Percentiles rank a stretch among this genome's conserved stretches.
Conservation (phyloP, 768 basidiomycete species). For the Hericium erinaceus region DNA sequence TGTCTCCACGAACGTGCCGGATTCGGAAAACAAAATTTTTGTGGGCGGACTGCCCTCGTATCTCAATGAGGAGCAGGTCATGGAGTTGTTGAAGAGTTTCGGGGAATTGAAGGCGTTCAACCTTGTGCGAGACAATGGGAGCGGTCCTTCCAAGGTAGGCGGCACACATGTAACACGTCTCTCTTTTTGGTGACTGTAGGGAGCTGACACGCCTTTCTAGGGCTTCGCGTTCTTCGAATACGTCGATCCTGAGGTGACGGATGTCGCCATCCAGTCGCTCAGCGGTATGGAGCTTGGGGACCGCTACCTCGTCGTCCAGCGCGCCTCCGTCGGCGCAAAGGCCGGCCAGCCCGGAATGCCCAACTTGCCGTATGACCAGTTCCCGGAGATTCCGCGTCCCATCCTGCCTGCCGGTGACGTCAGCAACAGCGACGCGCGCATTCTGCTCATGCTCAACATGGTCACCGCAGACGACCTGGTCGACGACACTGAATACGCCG, state of each 20-base stretch:
- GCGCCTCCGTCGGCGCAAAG: constrained; percentile 91
- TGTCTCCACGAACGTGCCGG: constrained; percentile 93
- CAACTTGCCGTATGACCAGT: constrained; percentile 67
- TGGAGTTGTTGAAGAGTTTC: constrained; percentile 94
- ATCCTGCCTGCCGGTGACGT: constrained; percentile 80
- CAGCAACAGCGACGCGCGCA: constrained; percentile 47
- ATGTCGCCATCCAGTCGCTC: constrained; percentile 90
- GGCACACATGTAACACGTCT: not conserved
- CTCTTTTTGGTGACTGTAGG: not conserved
- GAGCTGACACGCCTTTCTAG: constrained; percentile 30
- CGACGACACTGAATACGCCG: constrained; percentile 87
- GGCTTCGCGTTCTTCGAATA: constrained; percentile 99
- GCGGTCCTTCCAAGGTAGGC: constrained; percentile 76
- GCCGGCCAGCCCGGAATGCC: constrained; percentile 55
- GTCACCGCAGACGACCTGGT: constrained; percentile 86
- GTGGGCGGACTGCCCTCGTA: constrained; percentile 94
- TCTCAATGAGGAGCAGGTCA: constrained; percentile 96
- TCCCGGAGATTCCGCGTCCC: constrained; percentile 77
- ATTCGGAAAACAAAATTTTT: constrained; percentile 97
- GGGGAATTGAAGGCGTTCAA: constrained; percentile 98
- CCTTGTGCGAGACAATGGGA: constrained; percentile 89
- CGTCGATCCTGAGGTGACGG: constrained; percentile 79
- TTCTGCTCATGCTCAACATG: constrained; percentile 98
- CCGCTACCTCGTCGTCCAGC: constrained; percentile 89
- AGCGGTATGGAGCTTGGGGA: constrained; percentile 98